These are phyloP conservation scores for Diaporthe sp. DNA, from an alignment of 2,329 filamentous ascomycete species.

Conservation along the genomic window DNA sequence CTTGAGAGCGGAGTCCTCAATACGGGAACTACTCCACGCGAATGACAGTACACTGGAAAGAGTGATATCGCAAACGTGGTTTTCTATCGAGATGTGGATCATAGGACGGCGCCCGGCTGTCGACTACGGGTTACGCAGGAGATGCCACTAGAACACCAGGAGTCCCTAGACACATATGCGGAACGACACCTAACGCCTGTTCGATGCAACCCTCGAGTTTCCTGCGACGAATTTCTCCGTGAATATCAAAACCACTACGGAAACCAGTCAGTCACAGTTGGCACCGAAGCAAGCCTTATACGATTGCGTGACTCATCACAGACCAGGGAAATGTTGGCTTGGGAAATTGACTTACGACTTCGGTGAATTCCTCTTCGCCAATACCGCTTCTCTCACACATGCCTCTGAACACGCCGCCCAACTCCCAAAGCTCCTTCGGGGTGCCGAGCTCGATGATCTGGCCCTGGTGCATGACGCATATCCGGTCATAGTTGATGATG, in stretches of 20 bases:
- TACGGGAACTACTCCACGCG: background rate
- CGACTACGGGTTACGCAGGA: too few species aligned
- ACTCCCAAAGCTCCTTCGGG: constrained; percentile 64
- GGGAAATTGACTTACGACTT: background rate
- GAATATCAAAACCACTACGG: constrained; percentile 5
- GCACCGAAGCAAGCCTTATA: background rate
- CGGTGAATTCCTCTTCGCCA: constrained; percentile 57
- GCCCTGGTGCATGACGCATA: constrained; percentile 80
- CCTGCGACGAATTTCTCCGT: background rate
- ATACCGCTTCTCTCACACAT: constrained; percentile 94
- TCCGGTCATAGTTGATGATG: constrained; percentile 79
- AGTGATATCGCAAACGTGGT: background rate
- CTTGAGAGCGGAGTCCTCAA: too few species aligned
- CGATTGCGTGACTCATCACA: background rate
- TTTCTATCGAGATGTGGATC: background rate
- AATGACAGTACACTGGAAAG: background rate
- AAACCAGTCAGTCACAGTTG: background rate
- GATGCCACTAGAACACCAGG: background rate
- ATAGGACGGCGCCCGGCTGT: background rate
- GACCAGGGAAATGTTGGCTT: background rate
- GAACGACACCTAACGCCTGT: background rate
- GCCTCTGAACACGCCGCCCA: constrained; percentile 81
- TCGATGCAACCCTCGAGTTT: background rate
- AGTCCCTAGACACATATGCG: background rate
- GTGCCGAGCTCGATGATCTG: constrained; percentile 76